phyloP scores from a whole-genome alignment of 2,329 filamentous ascomycete species.

The Leptodontidium sp. region DNA sequence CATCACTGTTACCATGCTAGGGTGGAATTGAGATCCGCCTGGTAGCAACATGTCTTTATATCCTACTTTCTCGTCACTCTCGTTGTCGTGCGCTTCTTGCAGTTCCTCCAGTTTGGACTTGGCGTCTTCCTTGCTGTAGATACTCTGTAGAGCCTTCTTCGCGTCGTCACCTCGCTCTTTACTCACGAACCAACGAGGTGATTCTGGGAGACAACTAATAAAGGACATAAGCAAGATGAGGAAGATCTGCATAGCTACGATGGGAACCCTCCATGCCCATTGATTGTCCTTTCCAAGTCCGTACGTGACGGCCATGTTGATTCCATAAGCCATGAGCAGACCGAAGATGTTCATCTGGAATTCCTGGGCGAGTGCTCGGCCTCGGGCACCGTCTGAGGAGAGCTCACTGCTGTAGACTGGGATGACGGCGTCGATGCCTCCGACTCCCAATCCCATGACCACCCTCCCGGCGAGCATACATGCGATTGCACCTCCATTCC shows the following conservation, averaged over 20 bases:
- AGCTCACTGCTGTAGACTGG: conserved; percentile 67
- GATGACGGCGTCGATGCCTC: conserved; percentile 67
- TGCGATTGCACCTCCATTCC: conserved; percentile 57
- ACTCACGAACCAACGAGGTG: conserved; percentile 64
- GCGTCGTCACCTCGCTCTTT: conserved; percentile 60
- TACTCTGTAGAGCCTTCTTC: conserved; percentile 54
- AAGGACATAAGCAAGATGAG: conserved; percentile 61
- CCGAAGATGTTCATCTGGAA: conserved; percentile 72
- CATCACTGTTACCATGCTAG: conserved; percentile 68
- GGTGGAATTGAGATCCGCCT: conserved; percentile 63
- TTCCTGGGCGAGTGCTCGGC: conserved; percentile 66
- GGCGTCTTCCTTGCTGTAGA: conserved; percentile 60
- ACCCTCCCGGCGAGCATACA: conserved; percentile 49
- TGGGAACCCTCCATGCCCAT: conserved; percentile 69
- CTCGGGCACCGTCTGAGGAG: conserved; percentile 62
- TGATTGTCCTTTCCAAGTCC: conserved; percentile 62
- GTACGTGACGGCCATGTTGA: conserved; percentile 64
- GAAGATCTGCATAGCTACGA: conserved; percentile 67
- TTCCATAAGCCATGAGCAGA: conserved; percentile 65
- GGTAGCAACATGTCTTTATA: conserved; percentile 67
- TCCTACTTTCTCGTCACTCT: conserved; percentile 54
- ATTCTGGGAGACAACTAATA: conserved; percentile 62
- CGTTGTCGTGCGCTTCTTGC: conserved; percentile 57
- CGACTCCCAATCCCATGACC: conserved; percentile 63
- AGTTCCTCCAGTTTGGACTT: conserved; percentile 59